Evolutionary conservation across 352 stramenopile species (phyloP).

Genomic region (Ophiocytium majus): DNA sequence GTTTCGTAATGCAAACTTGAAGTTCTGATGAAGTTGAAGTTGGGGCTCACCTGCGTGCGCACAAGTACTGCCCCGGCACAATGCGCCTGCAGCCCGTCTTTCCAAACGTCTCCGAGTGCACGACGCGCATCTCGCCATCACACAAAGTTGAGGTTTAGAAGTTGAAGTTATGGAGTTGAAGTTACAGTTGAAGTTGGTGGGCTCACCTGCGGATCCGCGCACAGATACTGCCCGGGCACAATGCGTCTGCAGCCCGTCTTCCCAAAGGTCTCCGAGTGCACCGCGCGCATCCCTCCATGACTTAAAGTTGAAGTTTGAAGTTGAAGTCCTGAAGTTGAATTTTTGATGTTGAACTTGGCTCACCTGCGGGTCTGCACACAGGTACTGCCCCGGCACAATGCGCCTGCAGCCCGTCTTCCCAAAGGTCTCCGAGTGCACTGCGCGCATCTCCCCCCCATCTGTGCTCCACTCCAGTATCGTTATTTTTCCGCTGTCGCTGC

Average conservation of each 20-base stretch:
- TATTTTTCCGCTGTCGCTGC: slow-evolving; percentile 91
- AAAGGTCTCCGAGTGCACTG: slow-evolving; percentile 88
- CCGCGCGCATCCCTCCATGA: slow-evolving; percentile 61
- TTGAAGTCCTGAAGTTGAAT: slow-evolving; percentile 3
- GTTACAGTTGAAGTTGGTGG: too few relatives aligned
- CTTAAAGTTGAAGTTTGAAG: too few relatives aligned
- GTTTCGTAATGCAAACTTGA: too few relatives aligned
- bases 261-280: slow-evolving; percentile 90
- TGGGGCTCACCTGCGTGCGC: slow-evolving; percentile 63
- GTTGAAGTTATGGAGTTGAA: too few relatives aligned
- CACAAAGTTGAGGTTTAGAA: too few relatives aligned
- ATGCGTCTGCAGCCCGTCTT: slow-evolving; percentile 93
- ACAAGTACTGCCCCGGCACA: slow-evolving; percentile 95
- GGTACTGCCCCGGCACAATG: slow-evolving; percentile 95
- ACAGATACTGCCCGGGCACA: slow-evolving; percentile 95
- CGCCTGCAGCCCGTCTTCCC: slow-evolving; percentile 92
- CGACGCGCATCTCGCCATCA: slow-evolving; percentile 61
- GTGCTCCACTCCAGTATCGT: slow-evolving; percentile 85
- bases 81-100: slow-evolving; percentile 93
- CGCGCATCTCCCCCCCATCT: slow-evolving; percentile 56
- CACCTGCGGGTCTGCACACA: slow-evolving; percentile 82
- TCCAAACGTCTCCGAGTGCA: slow-evolving; percentile 90
- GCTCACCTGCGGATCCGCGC: slow-evolving; percentile 75
- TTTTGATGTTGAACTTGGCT: neutral
- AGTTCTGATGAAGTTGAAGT: too few relatives aligned